Conservation (phyloP, 2,329 filamentous ascomycete genomes). For the Beauveria australis region DNA sequence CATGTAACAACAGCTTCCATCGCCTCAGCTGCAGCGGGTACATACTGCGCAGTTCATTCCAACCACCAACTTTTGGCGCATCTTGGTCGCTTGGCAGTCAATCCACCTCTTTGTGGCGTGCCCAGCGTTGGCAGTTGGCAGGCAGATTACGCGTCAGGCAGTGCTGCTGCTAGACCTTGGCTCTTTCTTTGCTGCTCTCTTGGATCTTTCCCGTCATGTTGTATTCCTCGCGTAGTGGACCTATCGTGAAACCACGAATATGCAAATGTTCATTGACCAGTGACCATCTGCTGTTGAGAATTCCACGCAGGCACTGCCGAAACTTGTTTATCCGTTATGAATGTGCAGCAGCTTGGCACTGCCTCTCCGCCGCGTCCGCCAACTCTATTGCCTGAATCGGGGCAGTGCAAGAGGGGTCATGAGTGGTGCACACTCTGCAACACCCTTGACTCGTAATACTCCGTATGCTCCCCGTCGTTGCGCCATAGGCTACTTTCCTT, state of each 20-base stretch:
- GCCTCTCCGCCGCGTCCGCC: background rate
- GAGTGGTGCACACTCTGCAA: too few relatives aligned
- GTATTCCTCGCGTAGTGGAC: too few relatives aligned
- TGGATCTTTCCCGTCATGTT: too few relatives aligned
- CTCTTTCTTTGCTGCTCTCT: background rate
- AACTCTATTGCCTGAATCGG: background rate
- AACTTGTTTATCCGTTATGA: too few relatives aligned
- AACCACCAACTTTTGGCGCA: background rate
- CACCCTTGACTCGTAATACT: too few relatives aligned
- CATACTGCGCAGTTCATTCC: background rate
- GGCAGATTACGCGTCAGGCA: conserved; percentile 3
- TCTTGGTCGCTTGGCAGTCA: background rate
- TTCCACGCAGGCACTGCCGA: too few relatives aligned
- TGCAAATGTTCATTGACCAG: too few relatives aligned
- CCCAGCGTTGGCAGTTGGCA: background rate
- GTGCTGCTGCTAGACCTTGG: background rate
- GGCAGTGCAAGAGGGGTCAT: background rate
- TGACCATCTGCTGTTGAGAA: too few relatives aligned
- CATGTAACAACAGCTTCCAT: background rate
- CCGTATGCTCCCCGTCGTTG: too few relatives aligned
- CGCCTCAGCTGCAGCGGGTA: background rate
- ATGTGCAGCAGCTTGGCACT: background rate
- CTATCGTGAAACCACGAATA: too few relatives aligned
- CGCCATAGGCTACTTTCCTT: too few relatives aligned
- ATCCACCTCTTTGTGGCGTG: background rate